phyloP scores from a whole-genome alignment of 2,329 filamentous ascomycete genomes.

The Mollisiaceae sp. region DNA sequence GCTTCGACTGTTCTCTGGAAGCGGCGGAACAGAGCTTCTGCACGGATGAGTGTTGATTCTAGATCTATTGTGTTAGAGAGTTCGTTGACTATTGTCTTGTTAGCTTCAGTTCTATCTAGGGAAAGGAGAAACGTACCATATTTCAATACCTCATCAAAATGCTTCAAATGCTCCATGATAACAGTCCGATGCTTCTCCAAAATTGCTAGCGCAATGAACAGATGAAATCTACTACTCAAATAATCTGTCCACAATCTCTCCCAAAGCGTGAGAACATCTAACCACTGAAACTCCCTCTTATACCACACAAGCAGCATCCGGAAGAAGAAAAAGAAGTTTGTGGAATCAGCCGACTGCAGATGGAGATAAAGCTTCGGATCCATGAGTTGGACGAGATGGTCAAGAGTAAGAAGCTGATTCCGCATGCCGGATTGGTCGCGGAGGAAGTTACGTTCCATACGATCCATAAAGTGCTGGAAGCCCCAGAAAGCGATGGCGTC shows the following conservation, averaged over 20 bases:
- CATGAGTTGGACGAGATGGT: conserved; percentile 95
- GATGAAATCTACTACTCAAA: conserved; percentile 84
- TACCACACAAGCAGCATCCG: conserved; percentile 99
- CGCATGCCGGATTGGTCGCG: conserved; percentile 97
- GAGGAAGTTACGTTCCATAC: conserved; percentile 97
- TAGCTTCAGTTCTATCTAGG: neutral
- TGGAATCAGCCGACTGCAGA: conserved; percentile 87
- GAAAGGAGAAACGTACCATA: conserved; percentile 67
- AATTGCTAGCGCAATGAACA: conserved; percentile 93
- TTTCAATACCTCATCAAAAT: conserved; percentile 97
- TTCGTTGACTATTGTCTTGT: conserved; percentile 75
- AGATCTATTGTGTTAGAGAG: conserved; percentile 93
- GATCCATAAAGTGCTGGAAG: conserved; percentile 94
- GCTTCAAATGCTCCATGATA: conserved; percentile 91
- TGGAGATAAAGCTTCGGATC: conserved; percentile 94
- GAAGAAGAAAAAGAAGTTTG: conserved; percentile 99
- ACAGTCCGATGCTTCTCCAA: conserved; percentile 95
- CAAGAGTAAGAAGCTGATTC: conserved; percentile 84
- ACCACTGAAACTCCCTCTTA: conserved; percentile 94
- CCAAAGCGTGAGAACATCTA: conserved; percentile 86
- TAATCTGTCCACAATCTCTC: conserved; percentile 95
- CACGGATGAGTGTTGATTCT: conserved; percentile 81
- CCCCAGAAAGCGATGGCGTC: conserved; percentile 97
- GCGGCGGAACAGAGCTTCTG: conserved; percentile 84
- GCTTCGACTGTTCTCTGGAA: conserved; percentile 90